Conservation (phyloP, 345 rosid species). For the Aethionema arabicum region DNA sequence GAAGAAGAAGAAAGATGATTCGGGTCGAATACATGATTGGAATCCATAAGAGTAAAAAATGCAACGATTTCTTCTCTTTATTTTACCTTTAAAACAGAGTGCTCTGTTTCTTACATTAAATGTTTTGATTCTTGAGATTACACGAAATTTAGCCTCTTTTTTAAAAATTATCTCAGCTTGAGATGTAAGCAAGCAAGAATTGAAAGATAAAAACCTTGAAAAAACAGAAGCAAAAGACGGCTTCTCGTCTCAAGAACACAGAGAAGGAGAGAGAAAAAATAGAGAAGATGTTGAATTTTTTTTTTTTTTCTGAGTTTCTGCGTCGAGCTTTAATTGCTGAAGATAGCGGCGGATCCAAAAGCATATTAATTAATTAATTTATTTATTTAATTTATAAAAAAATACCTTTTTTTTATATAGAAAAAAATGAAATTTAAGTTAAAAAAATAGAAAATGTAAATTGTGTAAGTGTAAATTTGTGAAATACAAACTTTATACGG, state of each 20-base stretch:
- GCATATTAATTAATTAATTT: neutral
- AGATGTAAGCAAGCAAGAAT: conserved; percentile 49
- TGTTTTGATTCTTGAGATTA: neutral
- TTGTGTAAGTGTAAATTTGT: neutral
- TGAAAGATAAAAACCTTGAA: conserved; percentile 70
- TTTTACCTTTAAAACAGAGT: neutral
- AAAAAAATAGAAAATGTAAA: neutral
- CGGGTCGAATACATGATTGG: conserved; percentile 48
- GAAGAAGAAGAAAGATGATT: conserved; percentile 31
- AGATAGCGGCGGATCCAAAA: conserved; percentile 40
- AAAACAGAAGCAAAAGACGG: conserved; percentile 56
- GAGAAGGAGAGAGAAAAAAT: conserved; percentile 17
- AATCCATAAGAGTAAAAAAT: conserved; percentile 50
- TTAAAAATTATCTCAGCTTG: conserved; percentile 46
- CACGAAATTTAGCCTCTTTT: neutral
- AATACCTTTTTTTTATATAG: neutral
- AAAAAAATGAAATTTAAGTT: neutral
- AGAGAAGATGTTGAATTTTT: conserved; percentile 25
- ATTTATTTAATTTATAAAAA: no score
- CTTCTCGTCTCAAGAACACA: conserved; percentile 10
- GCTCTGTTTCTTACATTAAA: conserved; percentile 29
- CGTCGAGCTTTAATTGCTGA: conserved; percentile 35
- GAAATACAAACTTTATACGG: conserved; percentile 4
- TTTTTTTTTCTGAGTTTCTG: conserved; percentile 32
- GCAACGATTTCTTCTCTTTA: neutral